Base-by-base conservation (phyloP, 2,329 filamentous ascomycete species). In the Phyllosticta citriasiana region DNA sequence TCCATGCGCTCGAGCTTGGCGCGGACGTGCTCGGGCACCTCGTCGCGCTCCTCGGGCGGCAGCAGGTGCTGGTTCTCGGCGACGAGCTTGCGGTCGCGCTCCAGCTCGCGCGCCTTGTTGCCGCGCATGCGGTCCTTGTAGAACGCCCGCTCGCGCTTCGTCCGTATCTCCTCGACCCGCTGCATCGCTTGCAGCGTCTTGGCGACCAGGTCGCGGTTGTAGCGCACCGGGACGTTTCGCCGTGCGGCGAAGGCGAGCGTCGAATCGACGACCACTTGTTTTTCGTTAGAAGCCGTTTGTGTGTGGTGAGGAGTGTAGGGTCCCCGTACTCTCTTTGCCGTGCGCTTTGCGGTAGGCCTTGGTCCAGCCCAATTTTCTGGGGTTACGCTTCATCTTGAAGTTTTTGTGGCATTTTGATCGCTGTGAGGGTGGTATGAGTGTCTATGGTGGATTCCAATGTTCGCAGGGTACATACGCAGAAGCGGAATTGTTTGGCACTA, bases 371-470 rank as follows among this genome's bases (percentile, higher is more conserved):
- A 97, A 84, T 55, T 97, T 96, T 74, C 93, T 87, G 40, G 93
- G 92, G 79, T 97, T 97, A 67, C 94, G 87, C 88, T 96, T 96
- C 90, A 96, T 96, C 79, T 95, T 94, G 84, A 95, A 96, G 81
- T 76, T 76, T 64, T 84, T 84, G 74, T 86, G 83, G 75, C 82
- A 85, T 79, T 86, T 85, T 56, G 78, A 82, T 22, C 55, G 30
- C 40, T 47, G 40, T 47, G 40, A 16, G 35, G 9, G 6, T 3
- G 16, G 40, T 47, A 47, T 47, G 8, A 59, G 25, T 25, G 40
- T 16, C 14, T 14, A 24, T 22, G 5, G 57, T 4, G 24, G 57
- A 4, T 25, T 22, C 14, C 65, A 73, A 71, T 22, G 71, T 80
- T 80, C 68, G 86, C 86, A 77, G 88, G 81, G 40, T 47, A 47